Evolutionary conservation across 2,329 filamentous ascomycete species (phyloP).

Genomic region (Penicillium sp.): DNA sequence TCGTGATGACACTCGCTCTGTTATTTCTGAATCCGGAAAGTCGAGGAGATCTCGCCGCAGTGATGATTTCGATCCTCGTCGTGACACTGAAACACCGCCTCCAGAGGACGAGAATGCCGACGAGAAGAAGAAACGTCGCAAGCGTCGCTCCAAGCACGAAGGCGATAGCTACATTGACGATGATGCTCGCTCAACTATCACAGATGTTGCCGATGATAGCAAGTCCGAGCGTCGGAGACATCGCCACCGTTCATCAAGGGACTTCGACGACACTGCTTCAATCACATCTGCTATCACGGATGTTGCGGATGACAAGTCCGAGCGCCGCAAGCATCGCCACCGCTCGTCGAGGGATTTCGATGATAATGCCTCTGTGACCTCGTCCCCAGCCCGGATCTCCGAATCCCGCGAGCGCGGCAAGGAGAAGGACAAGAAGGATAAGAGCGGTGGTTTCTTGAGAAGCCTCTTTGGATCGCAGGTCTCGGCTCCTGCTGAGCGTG

Average conservation of each 20-base stretch:
- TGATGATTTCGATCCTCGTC: slow-evolving; percentile 23
- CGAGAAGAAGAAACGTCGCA: slow-evolving; percentile 28
- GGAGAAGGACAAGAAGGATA: slow-evolving; percentile 36
- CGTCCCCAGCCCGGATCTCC: slow-evolving; percentile 34
- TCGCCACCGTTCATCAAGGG: slow-evolving; percentile 14
- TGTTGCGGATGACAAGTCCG: slow-evolving; percentile 26
- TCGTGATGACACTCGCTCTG: slow-evolving; percentile 22
- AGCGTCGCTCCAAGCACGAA: slow-evolving; percentile 29
- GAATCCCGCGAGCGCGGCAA: slow-evolving; percentile 34
- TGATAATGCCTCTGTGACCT: slow-evolving; percentile 38
- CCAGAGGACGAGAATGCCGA: slow-evolving; percentile 15
- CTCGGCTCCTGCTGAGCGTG: slow-evolving; percentile 29
- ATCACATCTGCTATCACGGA: slow-evolving; percentile 27
- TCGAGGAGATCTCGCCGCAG: slow-evolving; percentile 23
- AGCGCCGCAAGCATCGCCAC: slow-evolving; percentile 17
- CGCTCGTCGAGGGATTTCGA: slow-evolving; percentile 31
- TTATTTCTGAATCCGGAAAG: slow-evolving; percentile 20
- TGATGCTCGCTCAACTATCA: slow-evolving; percentile 22
- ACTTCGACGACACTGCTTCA: slow-evolving; percentile 41
- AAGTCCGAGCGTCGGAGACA: slow-evolving; percentile 20
- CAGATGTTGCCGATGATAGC: slow-evolving; percentile 22
- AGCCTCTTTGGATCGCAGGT: slow-evolving; percentile 42
- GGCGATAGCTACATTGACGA: slow-evolving; percentile 20
- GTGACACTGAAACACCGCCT: slow-evolving; percentile 10
- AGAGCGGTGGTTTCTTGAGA: slow-evolving; percentile 36